These are phyloP conservation scores for Martensiomyces pterosporus DNA, from an alignment of 192 early-diverging fungal species.

Conservation along the genomic window DNA sequence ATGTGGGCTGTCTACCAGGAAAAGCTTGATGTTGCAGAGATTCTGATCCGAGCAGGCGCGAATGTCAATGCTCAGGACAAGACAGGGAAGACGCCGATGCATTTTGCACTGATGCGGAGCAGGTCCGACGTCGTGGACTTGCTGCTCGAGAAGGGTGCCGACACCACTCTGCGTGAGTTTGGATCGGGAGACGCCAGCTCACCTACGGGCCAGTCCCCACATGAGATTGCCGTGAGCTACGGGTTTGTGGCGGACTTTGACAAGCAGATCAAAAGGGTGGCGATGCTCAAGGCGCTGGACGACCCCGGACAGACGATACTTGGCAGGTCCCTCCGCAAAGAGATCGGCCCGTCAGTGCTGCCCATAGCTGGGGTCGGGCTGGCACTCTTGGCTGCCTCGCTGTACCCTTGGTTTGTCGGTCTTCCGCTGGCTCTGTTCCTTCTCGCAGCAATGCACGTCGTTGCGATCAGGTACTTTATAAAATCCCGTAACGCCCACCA, in stretches of 20 bases:
- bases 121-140: conserved; percentile 54
- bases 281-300: conserved; percentile 16
- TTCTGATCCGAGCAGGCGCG: conserved; percentile 69
- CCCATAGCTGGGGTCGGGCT: conserved; percentile 66
- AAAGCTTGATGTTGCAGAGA: conserved; percentile 63
- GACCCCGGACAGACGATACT: conserved; percentile 18
- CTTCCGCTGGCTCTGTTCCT: conserved; percentile 56
- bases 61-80: conserved; percentile 64
- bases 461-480: conserved; percentile 59
- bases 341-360: conserved; percentile 63
- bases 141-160: conserved; percentile 72
- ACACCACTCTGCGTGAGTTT: conserved; percentile 56
- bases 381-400: conserved; percentile 53
- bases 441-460: conserved; percentile 55
- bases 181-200: conserved; percentile 2
- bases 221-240: conserved; percentile 74
- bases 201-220: conserved; percentile 66
- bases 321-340: conserved; percentile 40
- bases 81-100: conserved; percentile 77
- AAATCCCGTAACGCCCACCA: conserved; percentile 46
- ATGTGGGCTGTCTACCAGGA: conserved; percentile 96
- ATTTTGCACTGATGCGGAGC: conserved; percentile 81
- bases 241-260: conserved; percentile 48
- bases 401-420: conserved; percentile 76
- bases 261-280: conserved; percentile 13